Conservation (phyloP, 495 filamentous ascomycete species). For the Viridothelium virens region DNA sequence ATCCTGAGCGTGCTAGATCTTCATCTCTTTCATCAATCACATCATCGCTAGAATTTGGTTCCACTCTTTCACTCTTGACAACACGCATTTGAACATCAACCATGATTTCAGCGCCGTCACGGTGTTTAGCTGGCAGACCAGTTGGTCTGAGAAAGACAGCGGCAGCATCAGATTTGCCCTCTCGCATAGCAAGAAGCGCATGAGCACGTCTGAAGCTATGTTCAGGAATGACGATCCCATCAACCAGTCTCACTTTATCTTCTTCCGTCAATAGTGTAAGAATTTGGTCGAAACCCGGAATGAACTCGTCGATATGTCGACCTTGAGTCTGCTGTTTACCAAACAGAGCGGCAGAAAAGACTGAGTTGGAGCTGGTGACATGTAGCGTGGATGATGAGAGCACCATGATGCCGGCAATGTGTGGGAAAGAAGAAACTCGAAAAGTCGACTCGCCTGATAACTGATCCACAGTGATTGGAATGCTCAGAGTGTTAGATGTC, state of each 20-base stretch:
- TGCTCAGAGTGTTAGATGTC: slow-evolving; percentile 61
- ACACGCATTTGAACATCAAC: slow-evolving; percentile 95
- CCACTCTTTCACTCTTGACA: slow-evolving; percentile 70
- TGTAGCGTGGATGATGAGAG: slow-evolving; percentile 64
- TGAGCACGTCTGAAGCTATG: slow-evolving; percentile 88
- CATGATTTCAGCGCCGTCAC: slow-evolving; percentile 81
- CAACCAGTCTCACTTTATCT: slow-evolving; percentile 69
- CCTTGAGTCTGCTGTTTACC: slow-evolving; percentile 78
- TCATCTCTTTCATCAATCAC: slow-evolving; percentile 46
- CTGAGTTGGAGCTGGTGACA: slow-evolving; percentile 88
- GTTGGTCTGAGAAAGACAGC: slow-evolving; percentile 68
- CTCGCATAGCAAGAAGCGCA: slow-evolving; percentile 70
- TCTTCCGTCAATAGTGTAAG: slow-evolving; percentile 75
- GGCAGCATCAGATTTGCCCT: slow-evolving; percentile 69
- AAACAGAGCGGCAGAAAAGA: slow-evolving; percentile 86
- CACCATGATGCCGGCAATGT: slow-evolving; percentile 95
- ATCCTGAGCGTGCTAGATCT: slow-evolving; percentile 32
- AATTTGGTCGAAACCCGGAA: slow-evolving; percentile 80
- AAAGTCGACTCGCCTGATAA: slow-evolving; percentile 57
- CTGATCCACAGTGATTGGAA: slow-evolving; percentile 68
- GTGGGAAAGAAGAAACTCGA: slow-evolving; percentile 84
- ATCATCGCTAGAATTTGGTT: slow-evolving; percentile 37
- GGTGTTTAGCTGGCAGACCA: slow-evolving; percentile 76
- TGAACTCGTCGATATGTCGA: slow-evolving; percentile 64
- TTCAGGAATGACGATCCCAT: slow-evolving; percentile 96